These are phyloP conservation scores for Phyllostachys edulis DNA, from an alignment of 176 grass and related monocot species.

Conservation along the genomic window DNA sequence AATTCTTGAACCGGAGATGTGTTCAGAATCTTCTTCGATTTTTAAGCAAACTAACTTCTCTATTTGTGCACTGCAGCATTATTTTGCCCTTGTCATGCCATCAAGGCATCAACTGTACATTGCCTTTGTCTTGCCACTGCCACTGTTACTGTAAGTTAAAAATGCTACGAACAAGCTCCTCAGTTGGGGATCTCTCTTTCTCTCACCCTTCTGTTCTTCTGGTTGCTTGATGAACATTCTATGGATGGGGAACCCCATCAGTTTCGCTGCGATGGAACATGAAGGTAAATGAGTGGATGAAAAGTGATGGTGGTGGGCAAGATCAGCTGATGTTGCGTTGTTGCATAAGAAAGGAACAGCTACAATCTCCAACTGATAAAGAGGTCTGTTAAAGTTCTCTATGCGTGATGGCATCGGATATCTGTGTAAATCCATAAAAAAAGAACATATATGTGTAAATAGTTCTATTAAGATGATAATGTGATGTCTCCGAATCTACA, in stretches of 20 bases:
- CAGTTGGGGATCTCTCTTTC: not conserved
- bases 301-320: not conserved
- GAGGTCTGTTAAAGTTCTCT: not conserved
- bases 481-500: not conserved
- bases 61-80: not conserved
- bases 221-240: conserved; percentile 10
- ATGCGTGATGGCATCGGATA: not conserved
- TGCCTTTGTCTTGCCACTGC: not conserved
- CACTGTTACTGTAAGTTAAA: not conserved
- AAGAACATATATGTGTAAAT: conserved; percentile 6
- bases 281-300: not conserved
- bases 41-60: not conserved
- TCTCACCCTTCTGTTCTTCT: conserved; percentile 3
- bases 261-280: not conserved
- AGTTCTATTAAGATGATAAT: conserved; percentile 11
- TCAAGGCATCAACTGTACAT: not conserved
- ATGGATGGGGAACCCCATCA: not conserved
- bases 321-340: conserved; percentile 20
- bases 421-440: not conserved
- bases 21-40: not conserved
- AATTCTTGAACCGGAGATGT: not conserved
- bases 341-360: conserved; percentile 3
- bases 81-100: not conserved
- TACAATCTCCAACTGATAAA: conserved; percentile 9
- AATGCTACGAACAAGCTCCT: not conserved